A percentile compares a stretch with the other conserved stretches of the same genome.
phyloP scores from a whole-genome alignment of 140 eudicot genomes.

The Senecio squalidus region DNA sequence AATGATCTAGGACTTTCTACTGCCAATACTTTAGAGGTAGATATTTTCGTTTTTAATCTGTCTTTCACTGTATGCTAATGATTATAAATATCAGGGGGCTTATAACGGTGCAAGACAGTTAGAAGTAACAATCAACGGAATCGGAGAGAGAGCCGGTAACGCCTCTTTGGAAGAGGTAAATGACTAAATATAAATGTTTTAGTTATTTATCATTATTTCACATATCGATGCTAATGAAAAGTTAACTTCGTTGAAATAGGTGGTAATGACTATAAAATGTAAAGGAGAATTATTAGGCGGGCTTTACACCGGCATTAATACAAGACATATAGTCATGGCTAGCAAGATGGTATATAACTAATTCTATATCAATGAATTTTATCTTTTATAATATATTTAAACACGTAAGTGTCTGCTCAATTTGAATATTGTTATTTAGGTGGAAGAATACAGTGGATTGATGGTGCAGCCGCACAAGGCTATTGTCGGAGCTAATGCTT shows the following conservation, averaged over 20 bases:
- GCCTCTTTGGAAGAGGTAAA: constrained; percentile 91
- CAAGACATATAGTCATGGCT: constrained; percentile 61
- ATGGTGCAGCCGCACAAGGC: constrained; percentile 91
- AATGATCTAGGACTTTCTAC: constrained; percentile 94
- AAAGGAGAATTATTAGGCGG: constrained; percentile 74
- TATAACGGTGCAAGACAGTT: constrained; percentile 84
- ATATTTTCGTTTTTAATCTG: neutral
- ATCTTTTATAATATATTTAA: neutral
- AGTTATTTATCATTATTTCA: too few species aligned
- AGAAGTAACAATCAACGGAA: constrained; percentile 91
- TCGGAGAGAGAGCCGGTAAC: constrained; percentile 97
- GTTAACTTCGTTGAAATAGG: constrained; percentile 32
- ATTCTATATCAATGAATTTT: neutral
- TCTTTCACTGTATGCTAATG: neutral
- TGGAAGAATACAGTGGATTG: constrained; percentile 77
- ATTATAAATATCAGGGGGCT: constrained; percentile 52
- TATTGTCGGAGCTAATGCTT: constrained; percentile 93
- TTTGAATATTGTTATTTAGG: constrained; percentile 32
- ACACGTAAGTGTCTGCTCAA: neutral
- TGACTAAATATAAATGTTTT: neutral
- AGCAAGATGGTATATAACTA: constrained; percentile 76
- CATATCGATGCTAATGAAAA: neutral
- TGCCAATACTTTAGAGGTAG: constrained; percentile 85
- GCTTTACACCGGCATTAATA: constrained; percentile 74
- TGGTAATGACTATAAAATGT: constrained; percentile 83